Evolutionary conservation across 805 yeast species (phyloP).

Genomic region (Schizosaccharomyces pombe): ASM294v3 CU329670.1:5498501-5499000

Average conservation of each 20-base stretch:
- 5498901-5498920: not conserved
- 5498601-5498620: slow-evolving; percentile 5
- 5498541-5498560: slow-evolving; percentile 1
- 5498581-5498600: not conserved
- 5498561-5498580: not conserved
- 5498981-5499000: too few relatives aligned
- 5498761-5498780: slow-evolving; percentile 10
- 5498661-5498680: slow-evolving; percentile 7
- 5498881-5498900: not conserved
- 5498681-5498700: slow-evolving; percentile 10
- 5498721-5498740: slow-evolving; percentile 9
- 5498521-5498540: slow-evolving; percentile 8
- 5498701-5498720: slow-evolving; percentile 10
- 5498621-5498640: slow-evolving; percentile 9
- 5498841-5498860: slow-evolving; percentile 5
- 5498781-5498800: slow-evolving; percentile 12
- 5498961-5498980: not conserved
- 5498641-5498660: not conserved
- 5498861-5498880: not conserved
- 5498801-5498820: slow-evolving; percentile 9
- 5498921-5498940: not conserved
- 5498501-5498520: slow-evolving; percentile 8
- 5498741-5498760: slow-evolving; percentile 6
- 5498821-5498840: slow-evolving; percentile 8
- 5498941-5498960: not conserved